Conservation (phyloP, 495 filamentous ascomycete species). For the Penicillium tannophilum region DNA sequence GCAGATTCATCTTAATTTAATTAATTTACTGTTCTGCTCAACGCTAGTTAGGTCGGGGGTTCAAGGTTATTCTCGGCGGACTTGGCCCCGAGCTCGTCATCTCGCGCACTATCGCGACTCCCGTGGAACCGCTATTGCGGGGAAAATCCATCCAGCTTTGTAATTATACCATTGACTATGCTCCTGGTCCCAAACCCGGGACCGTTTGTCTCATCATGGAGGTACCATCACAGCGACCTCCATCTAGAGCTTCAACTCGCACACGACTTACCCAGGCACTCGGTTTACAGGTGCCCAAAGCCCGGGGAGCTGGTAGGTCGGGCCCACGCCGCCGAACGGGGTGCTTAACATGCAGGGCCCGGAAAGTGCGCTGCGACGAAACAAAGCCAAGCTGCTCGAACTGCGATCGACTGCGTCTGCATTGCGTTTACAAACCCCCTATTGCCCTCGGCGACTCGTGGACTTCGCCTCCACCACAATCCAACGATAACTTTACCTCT, state of each 20-base stretch:
- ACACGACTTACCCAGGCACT: constrained; percentile 42
- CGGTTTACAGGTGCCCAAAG: constrained; percentile 33
- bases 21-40: background rate
- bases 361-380: constrained; percentile 51
- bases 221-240: constrained; percentile 10
- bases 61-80: background rate
- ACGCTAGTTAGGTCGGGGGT: background rate
- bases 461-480: constrained; percentile 16
- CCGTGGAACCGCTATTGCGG: constrained; percentile 29
- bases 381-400: constrained; percentile 42
- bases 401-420: constrained; percentile 40
- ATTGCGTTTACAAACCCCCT: constrained; percentile 37
- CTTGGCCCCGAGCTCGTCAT: constrained; percentile 22
- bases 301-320: constrained; percentile 42
- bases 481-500: constrained; percentile 5
- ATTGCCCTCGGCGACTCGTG: constrained; percentile 14
- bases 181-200: background rate
- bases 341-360: constrained; percentile 47
- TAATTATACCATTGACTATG: constrained; percentile 5
- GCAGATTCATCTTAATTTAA: background rate
- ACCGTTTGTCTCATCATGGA: constrained; percentile 25
- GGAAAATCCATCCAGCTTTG: constrained; percentile 20
- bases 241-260: background rate
- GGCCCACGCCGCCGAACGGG: constrained; percentile 47
- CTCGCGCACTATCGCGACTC: constrained; percentile 18